phyloP scores from a whole-genome alignment of 2,329 filamentous ascomycete genomes.

The Penicillium sp. region DNA sequence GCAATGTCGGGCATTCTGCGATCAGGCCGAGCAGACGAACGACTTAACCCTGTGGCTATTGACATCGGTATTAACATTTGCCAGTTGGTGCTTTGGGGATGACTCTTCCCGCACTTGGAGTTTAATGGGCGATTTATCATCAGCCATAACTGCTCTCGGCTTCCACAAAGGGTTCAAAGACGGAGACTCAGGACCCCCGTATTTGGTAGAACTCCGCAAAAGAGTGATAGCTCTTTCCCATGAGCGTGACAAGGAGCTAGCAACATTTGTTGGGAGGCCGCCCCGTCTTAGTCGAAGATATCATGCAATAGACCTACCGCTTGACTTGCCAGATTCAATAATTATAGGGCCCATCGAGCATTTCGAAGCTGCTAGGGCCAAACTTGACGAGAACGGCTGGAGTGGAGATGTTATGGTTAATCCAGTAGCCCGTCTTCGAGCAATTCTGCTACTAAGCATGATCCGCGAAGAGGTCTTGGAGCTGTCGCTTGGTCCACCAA shows the following conservation, averaged over 20 bases:
- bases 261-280: slow-evolving; percentile 1
- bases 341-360: background rate
- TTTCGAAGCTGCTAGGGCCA: slow-evolving; percentile 1
- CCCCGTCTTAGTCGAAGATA: slow-evolving; percentile 3
- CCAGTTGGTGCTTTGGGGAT: background rate
- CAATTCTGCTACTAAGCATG: background rate
- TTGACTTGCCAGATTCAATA: slow-evolving; percentile 4
- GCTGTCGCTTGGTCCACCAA: slow-evolving; percentile 1
- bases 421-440: slow-evolving; percentile 1
- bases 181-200: background rate
- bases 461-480: slow-evolving; percentile 8
- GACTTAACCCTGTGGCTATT: background rate
- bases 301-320: background rate
- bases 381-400: slow-evolving; percentile 8
- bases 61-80: background rate
- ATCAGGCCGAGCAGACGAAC: background rate
- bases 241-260: background rate
- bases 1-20: background rate
- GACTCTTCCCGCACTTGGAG: background rate
- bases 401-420: slow-evolving; percentile 1
- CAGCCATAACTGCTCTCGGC: background rate
- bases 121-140: background rate
- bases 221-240: slow-evolving; percentile 1
- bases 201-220: background rate
- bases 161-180: background rate